phyloP scores from a whole-genome alignment of 306 rosid species.

The Acacia melanoxylon region DNA sequence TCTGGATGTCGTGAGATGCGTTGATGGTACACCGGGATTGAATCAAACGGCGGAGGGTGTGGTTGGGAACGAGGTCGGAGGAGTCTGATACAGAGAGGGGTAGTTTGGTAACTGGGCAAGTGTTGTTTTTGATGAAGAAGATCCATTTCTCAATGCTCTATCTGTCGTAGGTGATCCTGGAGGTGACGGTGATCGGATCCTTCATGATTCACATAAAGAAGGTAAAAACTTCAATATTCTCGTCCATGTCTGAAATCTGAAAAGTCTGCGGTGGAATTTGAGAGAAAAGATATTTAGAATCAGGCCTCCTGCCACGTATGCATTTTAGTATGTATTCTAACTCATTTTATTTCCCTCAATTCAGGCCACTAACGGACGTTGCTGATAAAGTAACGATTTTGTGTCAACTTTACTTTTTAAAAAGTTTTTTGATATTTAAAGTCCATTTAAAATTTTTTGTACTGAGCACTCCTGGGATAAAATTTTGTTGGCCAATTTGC shows the following conservation, averaged over 20 bases:
- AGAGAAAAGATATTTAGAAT: not conserved
- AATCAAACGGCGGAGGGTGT: slow-evolving; percentile 78
- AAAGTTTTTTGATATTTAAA: too few relatives aligned
- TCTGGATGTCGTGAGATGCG: slow-evolving; percentile 71
- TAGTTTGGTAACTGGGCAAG: slow-evolving; percentile 76
- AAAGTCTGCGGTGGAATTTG: not conserved
- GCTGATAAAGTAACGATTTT: too few relatives aligned
- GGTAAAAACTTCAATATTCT: slow-evolving; percentile 65
- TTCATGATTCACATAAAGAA: slow-evolving; percentile 83
- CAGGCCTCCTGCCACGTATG: too few relatives aligned
- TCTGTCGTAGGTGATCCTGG: slow-evolving; percentile 89
- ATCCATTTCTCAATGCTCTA: slow-evolving; percentile 85
- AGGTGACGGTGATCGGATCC: slow-evolving; percentile 71
- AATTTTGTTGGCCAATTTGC: too few relatives aligned
- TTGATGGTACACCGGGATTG: slow-evolving; percentile 92
- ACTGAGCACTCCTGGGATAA: too few relatives aligned
- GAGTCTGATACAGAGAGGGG: slow-evolving; percentile 34
- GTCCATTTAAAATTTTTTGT: too few relatives aligned
- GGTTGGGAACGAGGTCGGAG: slow-evolving; percentile 74
- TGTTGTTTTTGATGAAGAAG: slow-evolving; percentile 45
- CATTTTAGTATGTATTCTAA: too few relatives aligned
- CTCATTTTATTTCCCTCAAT: too few relatives aligned
- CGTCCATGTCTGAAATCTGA: slow-evolving; percentile 42
- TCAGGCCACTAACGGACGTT: too few relatives aligned
- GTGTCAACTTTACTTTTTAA: too few relatives aligned